Evolutionary conservation across 768 basidiomycete genomes (phyloP).

Genomic region (Arthromyces matolae): DNA sequence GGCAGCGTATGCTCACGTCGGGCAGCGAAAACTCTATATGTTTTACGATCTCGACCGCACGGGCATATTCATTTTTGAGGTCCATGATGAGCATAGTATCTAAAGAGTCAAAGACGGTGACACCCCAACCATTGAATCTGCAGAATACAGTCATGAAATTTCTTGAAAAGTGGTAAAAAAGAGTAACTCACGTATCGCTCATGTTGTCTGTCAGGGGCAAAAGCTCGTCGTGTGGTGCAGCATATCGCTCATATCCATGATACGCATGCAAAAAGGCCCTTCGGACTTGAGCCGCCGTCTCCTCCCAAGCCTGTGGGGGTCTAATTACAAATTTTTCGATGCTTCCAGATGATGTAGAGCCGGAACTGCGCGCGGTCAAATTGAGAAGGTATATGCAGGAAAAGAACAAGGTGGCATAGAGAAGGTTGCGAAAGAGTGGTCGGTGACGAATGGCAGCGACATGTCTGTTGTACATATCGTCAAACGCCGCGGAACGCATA

Average conservation of each 20-base stretch:
- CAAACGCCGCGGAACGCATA: slow-evolving; percentile 7
- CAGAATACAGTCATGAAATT: background rate
- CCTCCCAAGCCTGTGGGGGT: slow-evolving; percentile 42
- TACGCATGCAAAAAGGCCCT: slow-evolving; percentile 67
- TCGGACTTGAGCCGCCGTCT: slow-evolving; percentile 54
- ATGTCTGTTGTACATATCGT: slow-evolving; percentile 13
- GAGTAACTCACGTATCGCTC: slow-evolving; percentile 47
- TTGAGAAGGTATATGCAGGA: slow-evolving; percentile 27
- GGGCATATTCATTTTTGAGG: slow-evolving; percentile 62
- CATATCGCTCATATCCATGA: slow-evolving; percentile 56
- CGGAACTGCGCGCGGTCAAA: slow-evolving; percentile 12
- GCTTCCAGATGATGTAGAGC: slow-evolving; percentile 3
- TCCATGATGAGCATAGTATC: slow-evolving; percentile 86
- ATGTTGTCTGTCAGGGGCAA: slow-evolving; percentile 44
- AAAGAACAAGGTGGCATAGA: slow-evolving; percentile 26
- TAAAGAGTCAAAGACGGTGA: slow-evolving; percentile 75
- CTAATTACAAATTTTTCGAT: slow-evolving; percentile 11
- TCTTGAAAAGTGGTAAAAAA: background rate
- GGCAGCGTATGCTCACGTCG: slow-evolving; percentile 28
- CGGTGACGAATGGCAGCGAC: slow-evolving; percentile 19
- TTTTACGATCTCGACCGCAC: slow-evolving; percentile 54
- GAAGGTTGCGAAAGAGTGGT: slow-evolving; percentile 25
- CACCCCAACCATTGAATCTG: slow-evolving; percentile 81
- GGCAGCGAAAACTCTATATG: slow-evolving; percentile 47
- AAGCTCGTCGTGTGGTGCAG: slow-evolving; percentile 63